Conservation (phyloP, 2,329 filamentous ascomycete species). For the Sphaerulina populicola region DNA sequence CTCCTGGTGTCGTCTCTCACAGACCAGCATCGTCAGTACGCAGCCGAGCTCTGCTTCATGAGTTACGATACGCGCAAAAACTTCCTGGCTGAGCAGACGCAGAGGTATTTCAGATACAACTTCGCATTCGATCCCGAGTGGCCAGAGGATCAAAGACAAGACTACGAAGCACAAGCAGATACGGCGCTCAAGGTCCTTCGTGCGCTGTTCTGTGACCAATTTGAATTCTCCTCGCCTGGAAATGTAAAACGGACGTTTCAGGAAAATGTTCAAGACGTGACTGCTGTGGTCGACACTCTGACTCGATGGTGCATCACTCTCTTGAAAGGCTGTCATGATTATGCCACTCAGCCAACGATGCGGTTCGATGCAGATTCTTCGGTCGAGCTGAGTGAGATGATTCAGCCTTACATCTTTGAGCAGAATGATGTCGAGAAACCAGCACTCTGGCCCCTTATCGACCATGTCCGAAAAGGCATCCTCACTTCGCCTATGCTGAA, state of each 20-base stretch:
- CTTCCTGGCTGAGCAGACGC: slow-evolving; percentile 5
- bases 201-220: slow-evolving; percentile 12
- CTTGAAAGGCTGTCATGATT: background rate
- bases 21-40: slow-evolving; percentile 2
- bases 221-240: slow-evolving; percentile 10
- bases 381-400: slow-evolving; percentile 8
- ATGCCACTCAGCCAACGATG: slow-evolving; percentile 1
- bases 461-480: slow-evolving; percentile 21
- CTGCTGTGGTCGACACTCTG: no score
- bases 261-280: no score
- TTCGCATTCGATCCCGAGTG: slow-evolving; percentile 4
- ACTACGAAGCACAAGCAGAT: background rate
- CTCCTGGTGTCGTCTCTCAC: background rate
- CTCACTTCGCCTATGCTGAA: slow-evolving; percentile 16
- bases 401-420: slow-evolving; percentile 18
- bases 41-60: slow-evolving; percentile 7
- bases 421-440: slow-evolving; percentile 2
- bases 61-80: background rate
- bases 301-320: background rate
- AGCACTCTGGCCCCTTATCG: slow-evolving; percentile 22
- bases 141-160: slow-evolving; percentile 4
- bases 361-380: slow-evolving; percentile 13
- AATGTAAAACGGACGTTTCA: background rate
- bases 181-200: slow-evolving; percentile 11
- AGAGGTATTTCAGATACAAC: background rate